phyloP scores from a whole-genome alignment of 139 green algal species.

The Tetraselmis chui region DNA sequence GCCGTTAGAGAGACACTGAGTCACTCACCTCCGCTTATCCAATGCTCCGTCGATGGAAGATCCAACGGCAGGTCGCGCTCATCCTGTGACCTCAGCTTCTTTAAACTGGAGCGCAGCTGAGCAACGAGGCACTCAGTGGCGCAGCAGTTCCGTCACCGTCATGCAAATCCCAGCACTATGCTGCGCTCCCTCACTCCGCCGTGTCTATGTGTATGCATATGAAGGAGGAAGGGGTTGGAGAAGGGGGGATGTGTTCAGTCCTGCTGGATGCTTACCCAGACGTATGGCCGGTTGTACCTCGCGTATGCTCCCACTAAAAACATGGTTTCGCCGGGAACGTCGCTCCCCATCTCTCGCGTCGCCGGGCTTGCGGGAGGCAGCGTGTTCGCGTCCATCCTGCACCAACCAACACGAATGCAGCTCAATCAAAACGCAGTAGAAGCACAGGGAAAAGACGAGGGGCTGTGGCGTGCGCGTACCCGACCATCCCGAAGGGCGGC shows the following conservation, averaged over 20 bases:
- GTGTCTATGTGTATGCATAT: too few relatives aligned
- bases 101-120: conserved; percentile 34
- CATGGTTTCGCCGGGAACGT: conserved; percentile 47
- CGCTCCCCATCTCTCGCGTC: conserved; percentile 38
- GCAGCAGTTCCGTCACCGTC: too few relatives aligned
- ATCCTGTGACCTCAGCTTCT: neutral
- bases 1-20: too few relatives aligned
- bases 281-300: conserved; percentile 59
- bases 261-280: conserved; percentile 35
- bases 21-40: conserved; percentile 32
- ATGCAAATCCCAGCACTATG: too few relatives aligned
- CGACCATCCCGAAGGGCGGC: neutral
- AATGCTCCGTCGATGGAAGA: conserved; percentile 40
- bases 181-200: too few relatives aligned
- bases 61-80: conserved; percentile 40
- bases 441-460: neutral
- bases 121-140: neutral
- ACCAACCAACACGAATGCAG: neutral
- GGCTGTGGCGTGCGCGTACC: too few relatives aligned
- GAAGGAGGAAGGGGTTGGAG: neutral
- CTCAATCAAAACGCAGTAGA: neutral
- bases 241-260: neutral
- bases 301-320: conserved; percentile 55
- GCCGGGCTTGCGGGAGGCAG: conserved; percentile 47
- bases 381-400: conserved; percentile 5